Percentiles rank a stretch among this genome's conserved stretches.
Evolutionary conservation across 2,329 filamentous ascomycete species (phyloP).

Genomic region (Fusarium penzigii): DNA sequence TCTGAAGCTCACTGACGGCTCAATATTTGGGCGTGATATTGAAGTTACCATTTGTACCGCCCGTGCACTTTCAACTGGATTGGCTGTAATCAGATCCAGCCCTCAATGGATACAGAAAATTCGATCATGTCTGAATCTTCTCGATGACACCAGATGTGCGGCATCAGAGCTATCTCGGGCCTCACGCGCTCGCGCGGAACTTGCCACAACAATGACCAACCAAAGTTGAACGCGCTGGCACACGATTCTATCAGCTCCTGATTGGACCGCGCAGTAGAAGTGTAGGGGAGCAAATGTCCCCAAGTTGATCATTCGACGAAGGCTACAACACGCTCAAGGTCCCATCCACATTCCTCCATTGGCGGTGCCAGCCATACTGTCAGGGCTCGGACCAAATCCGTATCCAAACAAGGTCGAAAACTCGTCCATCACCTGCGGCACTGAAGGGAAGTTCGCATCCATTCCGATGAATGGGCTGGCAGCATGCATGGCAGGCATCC

Average conservation of each 20-base stretch:
- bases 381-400: constrained; percentile 33
- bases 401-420: constrained; percentile 37
- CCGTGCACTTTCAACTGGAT: no score
- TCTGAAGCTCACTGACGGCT: background rate
- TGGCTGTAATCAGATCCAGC: no score
- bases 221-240: no score
- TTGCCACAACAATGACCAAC: no score
- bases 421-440: constrained; percentile 41
- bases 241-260: no score
- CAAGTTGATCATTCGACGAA: constrained; percentile 3
- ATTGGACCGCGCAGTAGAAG: no score
- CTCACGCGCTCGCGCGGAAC: no score
- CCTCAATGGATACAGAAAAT: no score
- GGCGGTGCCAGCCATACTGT: constrained; percentile 27
- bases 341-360: constrained; percentile 32
- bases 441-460: constrained; percentile 39
- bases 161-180: no score
- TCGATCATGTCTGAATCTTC: no score
- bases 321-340: constrained; percentile 17
- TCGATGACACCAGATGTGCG: no score
- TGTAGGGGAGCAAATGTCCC: background rate
- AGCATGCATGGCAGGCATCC: constrained; percentile 29
- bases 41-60: no score
- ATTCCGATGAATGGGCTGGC: constrained; percentile 39
- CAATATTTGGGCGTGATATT: background rate